Conservation (phyloP, 805 yeast genomes). For the Lipomyces sp. region DNA sequence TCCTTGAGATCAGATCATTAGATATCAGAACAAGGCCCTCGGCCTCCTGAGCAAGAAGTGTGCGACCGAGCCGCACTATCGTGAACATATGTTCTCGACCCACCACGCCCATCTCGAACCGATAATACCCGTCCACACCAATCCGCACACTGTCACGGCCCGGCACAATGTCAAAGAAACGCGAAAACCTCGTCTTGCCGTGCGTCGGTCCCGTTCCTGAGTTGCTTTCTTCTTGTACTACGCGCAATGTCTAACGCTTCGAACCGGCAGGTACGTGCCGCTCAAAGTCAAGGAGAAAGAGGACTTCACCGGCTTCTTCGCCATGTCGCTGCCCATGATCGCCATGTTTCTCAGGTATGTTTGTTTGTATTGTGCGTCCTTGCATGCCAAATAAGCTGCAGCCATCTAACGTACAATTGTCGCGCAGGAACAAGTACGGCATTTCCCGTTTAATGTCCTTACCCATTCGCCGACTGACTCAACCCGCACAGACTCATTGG, state of each 20-base stretch:
- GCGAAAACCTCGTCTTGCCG: conserved; percentile 10
- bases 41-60: too few relatives aligned
- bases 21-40: too few relatives aligned
- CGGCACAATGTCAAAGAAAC: conserved; percentile 5
- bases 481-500: conserved; percentile 10
- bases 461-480: background rate
- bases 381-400: too few relatives aligned
- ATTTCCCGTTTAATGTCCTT: too few relatives aligned
- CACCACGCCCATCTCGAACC: background rate
- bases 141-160: background rate
- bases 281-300: conserved; percentile 2
- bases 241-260: too few relatives aligned
- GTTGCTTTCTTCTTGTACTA: background rate
- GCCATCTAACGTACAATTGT: too few relatives aligned
- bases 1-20: too few relatives aligned
- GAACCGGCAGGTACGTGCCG: conserved; percentile 12
- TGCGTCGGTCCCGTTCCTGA: background rate
- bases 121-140: background rate
- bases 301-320: conserved; percentile 13
- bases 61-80: too few relatives aligned
- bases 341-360: conserved; percentile 25
- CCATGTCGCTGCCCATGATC: conserved; percentile 25
- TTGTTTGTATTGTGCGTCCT: too few relatives aligned
- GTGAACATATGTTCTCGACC: too few relatives aligned
- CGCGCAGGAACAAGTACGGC: too few relatives aligned